These are phyloP conservation scores for Tanacetum coccineum DNA, from an alignment of 129 eudicot species.

Conservation along the genomic window DNA sequence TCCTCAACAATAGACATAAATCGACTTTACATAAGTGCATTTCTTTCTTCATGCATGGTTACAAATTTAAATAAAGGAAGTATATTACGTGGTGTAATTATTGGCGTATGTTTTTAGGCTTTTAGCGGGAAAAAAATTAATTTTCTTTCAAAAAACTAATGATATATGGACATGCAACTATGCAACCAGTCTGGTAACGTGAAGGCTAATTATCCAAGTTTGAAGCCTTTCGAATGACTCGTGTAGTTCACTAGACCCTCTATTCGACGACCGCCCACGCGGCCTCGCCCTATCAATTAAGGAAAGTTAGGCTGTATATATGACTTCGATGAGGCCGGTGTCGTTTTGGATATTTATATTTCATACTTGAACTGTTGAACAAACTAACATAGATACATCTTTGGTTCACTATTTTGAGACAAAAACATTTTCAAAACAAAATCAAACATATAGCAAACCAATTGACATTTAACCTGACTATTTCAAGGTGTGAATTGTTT, in stretches of 20 bases:
- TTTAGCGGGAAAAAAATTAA: background rate
- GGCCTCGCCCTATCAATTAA: no score
- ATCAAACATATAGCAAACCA: background rate
- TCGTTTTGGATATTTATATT: background rate
- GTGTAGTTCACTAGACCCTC: no score
- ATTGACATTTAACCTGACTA: no score
- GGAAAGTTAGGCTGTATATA: no score
- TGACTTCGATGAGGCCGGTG: no score
- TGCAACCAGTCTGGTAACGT: no score
- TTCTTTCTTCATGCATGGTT: background rate
- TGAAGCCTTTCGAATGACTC: no score
- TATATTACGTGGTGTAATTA: background rate
- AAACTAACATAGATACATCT: background rate
- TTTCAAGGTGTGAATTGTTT: no score
- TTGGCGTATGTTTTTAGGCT: background rate
- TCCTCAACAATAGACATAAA: conserved; percentile 13
- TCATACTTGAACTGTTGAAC: background rate
- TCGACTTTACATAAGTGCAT: conserved; percentile 14
- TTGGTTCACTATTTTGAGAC: background rate
- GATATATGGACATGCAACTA: no score
- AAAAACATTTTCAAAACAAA: background rate
- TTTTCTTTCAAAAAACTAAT: no score
- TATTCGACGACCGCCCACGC: no score
- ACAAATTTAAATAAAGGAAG: background rate
- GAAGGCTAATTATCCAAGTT: no score